A percentile compares a stretch with the other conserved stretches of the same genome.
Conservation (phyloP, 805 yeast genomes). For the Brettanomyces naardenensis region DNA sequence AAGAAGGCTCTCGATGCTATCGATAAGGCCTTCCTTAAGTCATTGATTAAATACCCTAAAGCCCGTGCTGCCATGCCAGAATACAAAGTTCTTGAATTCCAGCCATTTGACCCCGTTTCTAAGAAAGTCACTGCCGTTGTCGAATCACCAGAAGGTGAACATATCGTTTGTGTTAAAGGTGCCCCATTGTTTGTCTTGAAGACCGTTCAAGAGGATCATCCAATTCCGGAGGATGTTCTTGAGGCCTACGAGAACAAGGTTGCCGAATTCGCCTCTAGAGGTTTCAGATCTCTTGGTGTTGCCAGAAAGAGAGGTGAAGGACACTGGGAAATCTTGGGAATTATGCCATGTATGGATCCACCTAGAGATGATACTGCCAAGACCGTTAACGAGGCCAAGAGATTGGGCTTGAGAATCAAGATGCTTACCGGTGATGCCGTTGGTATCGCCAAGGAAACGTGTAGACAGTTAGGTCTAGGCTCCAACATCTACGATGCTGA, state of each 20-base stretch:
- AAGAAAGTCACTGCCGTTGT: conserved; percentile 92
- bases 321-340: conserved; percentile 95
- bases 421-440: conserved; percentile 99
- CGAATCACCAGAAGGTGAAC: conserved; percentile 92
- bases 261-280: conserved; percentile 95
- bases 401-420: conserved; percentile 87
- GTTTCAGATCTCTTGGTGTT: conserved; percentile 97
- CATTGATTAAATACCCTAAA: conserved; percentile 76
- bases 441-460: conserved; percentile 96
- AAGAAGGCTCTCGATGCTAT: conserved; percentile 93
- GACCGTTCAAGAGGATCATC: conserved; percentile 95
- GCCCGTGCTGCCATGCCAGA: conserved; percentile 86
- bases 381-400: conserved; percentile 85
- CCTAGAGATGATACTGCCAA: conserved; percentile 97
- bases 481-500: conserved; percentile 94
- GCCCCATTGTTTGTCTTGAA: conserved; percentile 93
- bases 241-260: conserved; percentile 94
- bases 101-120: conserved; percentile 95
- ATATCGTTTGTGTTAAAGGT: conserved; percentile 93
- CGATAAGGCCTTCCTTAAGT: conserved; percentile 87
- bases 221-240: conserved; percentile 85
- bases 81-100: conserved; percentile 91
- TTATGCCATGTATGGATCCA: conserved; percentile 98
- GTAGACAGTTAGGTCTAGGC: conserved; percentile 94
- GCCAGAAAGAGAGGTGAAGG: conserved; percentile 98